Base-by-base conservation (phyloP, 768 basidiomycete species). In the Cystofilobasidium macerans region DNA sequence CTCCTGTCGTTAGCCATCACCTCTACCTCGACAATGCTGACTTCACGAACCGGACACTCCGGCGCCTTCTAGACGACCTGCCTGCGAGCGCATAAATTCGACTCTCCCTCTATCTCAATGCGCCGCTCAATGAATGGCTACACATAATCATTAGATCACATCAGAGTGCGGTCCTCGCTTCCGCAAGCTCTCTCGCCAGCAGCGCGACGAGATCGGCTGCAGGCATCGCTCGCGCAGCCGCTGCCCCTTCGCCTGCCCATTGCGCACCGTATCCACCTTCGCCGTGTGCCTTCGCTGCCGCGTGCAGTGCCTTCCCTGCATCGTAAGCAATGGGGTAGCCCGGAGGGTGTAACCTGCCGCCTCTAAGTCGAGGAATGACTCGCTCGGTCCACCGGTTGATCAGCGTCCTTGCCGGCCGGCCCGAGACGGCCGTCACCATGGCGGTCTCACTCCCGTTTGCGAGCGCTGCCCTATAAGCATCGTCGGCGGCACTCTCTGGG, bases 311-410 rank as follows among this genome's bases (percentile, higher is more conserved):
- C 61, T 74, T 74, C 13, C 70, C 71, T 0, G 69, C 69, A 61
- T 73, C 71, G 42, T 74, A 74, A 0, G 72, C 71, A n/a, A 69
- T 57, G 1, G 73, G 73, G 51, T 73, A 74, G 12, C 64, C 70
- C 9, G 73, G 72, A 18, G 67, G 56, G 9, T 35, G 35, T 20
- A 61, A 48, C 16, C 42, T 54, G 2, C 30, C 58, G 0, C 11
- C 35, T 40, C 33, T 32, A 11, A 57, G 14, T 30, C 24, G 28
- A 22, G 42, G 30, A 6, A 61, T 64, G 33, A 73, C n/a, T n/a
- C n/a, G 58, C 7, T 61, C 58, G n/a, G 72, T 72, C 58, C 70
- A 73, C 30, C 45, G 57, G 56, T 73, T 74, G 28, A 36, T 22
- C 9, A 74, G 57, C 36, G 57, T 62, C 45, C 73, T 38, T 24